Conservation (phyloP, 2,329 filamentous ascomycete species). For the Fusarium mangiferae region DNA sequence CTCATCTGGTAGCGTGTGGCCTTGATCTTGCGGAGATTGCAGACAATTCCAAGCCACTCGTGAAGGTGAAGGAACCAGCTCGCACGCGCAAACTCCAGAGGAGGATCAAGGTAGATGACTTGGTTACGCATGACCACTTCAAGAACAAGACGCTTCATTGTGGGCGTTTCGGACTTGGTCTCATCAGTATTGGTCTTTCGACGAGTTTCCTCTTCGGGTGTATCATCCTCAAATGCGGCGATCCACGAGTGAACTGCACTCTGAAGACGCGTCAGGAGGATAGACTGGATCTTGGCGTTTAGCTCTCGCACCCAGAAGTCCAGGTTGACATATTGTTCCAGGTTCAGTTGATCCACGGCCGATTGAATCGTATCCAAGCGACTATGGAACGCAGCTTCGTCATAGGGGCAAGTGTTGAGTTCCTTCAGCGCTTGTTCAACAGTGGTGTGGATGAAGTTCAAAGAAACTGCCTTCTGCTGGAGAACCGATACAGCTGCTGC, state of each 20-base stretch:
- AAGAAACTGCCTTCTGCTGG: constrained; percentile 84
- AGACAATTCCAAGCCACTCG: constrained; percentile 91
- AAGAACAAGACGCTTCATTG: constrained; percentile 79
- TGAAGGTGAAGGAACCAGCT: constrained; percentile 95
- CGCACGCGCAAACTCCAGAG: constrained; percentile 88
- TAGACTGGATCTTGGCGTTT: constrained; percentile 85
- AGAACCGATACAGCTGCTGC: constrained; percentile 86
- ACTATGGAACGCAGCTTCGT: constrained; percentile 79
- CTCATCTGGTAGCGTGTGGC: constrained; percentile 95
- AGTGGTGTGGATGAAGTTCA: constrained; percentile 82
- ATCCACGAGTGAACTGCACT: constrained; percentile 90
- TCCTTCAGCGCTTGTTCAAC: constrained; percentile 85
- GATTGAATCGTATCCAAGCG: constrained; percentile 88
- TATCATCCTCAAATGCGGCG: constrained; percentile 77
- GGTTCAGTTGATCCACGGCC: constrained; percentile 93
- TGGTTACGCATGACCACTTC: constrained; percentile 99
- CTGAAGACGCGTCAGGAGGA: constrained; percentile 83
- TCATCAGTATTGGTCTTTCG: constrained; percentile 61
- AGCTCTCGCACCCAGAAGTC: constrained; percentile 88
- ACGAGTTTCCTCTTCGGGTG: constrained; percentile 62
- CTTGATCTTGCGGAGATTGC: constrained; percentile 93
- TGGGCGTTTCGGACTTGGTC: constrained; percentile 64
- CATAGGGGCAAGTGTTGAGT: constrained; percentile 85
- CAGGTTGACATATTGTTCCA: constrained; percentile 96
- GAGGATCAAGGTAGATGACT: constrained; percentile 95